Evolutionary conservation across 371 early-diverging fungal species (phyloP).

Genomic region (Funneliformis caledonium): DNA sequence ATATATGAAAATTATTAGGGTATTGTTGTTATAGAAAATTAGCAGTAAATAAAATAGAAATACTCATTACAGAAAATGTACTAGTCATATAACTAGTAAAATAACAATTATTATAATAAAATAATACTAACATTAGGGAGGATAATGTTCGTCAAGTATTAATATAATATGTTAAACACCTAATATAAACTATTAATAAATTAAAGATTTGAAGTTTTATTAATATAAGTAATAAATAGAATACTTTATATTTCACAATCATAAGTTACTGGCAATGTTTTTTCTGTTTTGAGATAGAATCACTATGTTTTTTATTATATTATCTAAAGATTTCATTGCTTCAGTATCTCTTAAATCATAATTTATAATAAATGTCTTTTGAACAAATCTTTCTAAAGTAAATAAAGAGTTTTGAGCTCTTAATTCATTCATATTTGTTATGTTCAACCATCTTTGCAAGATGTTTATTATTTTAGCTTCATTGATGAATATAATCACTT

Average conservation of each 20-base stretch:
- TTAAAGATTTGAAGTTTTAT: too few species aligned
- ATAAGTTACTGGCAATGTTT: background rate
- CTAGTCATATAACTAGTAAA: too few species aligned
- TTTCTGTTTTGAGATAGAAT: background rate
- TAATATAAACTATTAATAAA: too few species aligned
- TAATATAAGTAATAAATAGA: too few species aligned
- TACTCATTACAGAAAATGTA: too few species aligned
- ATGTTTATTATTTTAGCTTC: background rate
- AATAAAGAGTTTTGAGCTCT: background rate
- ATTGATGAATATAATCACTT: background rate
- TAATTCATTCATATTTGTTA: background rate
- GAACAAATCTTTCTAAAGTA: background rate
- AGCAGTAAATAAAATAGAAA: too few species aligned
- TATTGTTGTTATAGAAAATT: too few species aligned
- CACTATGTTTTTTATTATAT: background rate
- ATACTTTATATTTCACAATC: background rate
- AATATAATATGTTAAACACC: too few species aligned
- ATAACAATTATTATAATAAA: too few species aligned
- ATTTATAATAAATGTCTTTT: background rate
- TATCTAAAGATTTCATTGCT: background rate
- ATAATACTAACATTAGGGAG: too few species aligned
- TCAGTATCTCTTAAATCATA: background rate
- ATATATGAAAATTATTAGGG: too few species aligned
- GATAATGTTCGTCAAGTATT: too few species aligned
- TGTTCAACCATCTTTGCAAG: background rate